A percentile compares a stretch with the other conserved stretches of the same genome.
These are phyloP conservation scores for Cyclotella sp. DNA, from an alignment of 108 stramenopile genomes.

Conservation along the genomic window DNA sequence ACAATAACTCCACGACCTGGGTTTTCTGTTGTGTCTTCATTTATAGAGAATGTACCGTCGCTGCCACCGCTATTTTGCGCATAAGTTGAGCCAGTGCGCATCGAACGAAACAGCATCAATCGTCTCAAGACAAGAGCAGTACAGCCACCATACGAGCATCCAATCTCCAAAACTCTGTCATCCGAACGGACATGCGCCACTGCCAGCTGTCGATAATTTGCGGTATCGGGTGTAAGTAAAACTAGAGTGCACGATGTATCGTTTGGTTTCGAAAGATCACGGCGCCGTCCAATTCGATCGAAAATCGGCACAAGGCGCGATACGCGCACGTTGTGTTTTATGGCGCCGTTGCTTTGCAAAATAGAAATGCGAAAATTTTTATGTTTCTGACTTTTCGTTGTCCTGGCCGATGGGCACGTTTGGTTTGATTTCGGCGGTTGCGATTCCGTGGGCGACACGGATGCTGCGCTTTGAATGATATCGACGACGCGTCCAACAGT, in stretches of 20 bases:
- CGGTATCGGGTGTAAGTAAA: conserved; percentile 65
- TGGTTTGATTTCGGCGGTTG: not conserved
- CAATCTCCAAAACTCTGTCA: conserved; percentile 82
- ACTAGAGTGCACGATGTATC: conserved; percentile 16
- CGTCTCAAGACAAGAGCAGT: conserved; percentile 37
- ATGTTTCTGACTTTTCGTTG: not conserved
- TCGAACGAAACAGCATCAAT: conserved; percentile 38
- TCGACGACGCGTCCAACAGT: conserved; percentile 39
- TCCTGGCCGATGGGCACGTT: not conserved
- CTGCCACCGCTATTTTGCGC: not conserved
- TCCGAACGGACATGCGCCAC: conserved; percentile 50
- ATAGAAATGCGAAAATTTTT: not conserved
- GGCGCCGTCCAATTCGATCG: conserved; percentile 6
- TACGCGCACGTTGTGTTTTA: conserved; percentile 17
- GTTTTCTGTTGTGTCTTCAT: not conserved
- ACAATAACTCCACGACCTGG: conserved; percentile 52
- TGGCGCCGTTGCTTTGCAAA: conserved; percentile 3
- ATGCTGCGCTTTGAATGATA: not conserved
- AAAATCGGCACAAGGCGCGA: conserved; percentile 46
- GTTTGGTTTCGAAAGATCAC: not conserved
- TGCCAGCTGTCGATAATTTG: conserved; percentile 68
- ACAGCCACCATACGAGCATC: conserved; percentile 83
- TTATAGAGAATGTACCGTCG: no score
- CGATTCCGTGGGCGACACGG: not conserved
- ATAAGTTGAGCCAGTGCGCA: not conserved